Evolutionary conservation across 2,329 filamentous ascomycete genomes (phyloP), one percentile per base, ranked within the genome.

Genomic region (Aphanoascus verrucosus): DNA sequence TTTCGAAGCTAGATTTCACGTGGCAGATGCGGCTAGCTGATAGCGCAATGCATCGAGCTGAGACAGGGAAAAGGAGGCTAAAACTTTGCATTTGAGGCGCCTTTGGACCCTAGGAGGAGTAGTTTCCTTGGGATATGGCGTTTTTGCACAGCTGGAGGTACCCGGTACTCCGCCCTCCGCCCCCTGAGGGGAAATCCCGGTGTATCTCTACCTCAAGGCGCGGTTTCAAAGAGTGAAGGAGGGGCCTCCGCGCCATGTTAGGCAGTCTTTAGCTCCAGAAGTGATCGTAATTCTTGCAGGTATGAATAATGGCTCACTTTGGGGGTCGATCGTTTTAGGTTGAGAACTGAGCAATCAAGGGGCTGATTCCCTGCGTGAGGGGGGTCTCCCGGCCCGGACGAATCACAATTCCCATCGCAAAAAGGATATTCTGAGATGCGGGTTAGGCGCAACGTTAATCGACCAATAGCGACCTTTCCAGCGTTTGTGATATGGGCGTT

Each of bases 11-110:
- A 52, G 14, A 37, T 51, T 32, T 52, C 49, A 52, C 49, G 49
- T 52, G 49, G 49, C 41, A 52, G 40, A 52, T 45, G 49, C 40
- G 31, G 49, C 49, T 44, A 52, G 38, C 17, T 28, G 49, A 44
- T 44, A 45, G 41, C 12, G 31, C 41, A 43, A 51, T 43, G 38
- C 40, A 43, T 20, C 23, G 38, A 44, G 49, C 38, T 51, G 40
- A 44, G 49, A 51, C 40, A 23, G 40, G 38, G 17, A 35, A 38
- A 23, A 17, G 9, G 37, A 28, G 23, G 7, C 23, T 28, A 28
- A 7, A 28, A 28, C 23, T 28, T 28, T 28, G 23, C 23, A 28
- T 28, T 4, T 7, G 23, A 7, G 7, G 7, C 23, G 7, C 23
- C 23, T 4, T 28, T 4, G 23, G 23, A 4, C 23, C 23, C 3